phyloP scores from a whole-genome alignment of 2,329 filamentous ascomycete species.

The Exophiala aquamarina region DNA sequence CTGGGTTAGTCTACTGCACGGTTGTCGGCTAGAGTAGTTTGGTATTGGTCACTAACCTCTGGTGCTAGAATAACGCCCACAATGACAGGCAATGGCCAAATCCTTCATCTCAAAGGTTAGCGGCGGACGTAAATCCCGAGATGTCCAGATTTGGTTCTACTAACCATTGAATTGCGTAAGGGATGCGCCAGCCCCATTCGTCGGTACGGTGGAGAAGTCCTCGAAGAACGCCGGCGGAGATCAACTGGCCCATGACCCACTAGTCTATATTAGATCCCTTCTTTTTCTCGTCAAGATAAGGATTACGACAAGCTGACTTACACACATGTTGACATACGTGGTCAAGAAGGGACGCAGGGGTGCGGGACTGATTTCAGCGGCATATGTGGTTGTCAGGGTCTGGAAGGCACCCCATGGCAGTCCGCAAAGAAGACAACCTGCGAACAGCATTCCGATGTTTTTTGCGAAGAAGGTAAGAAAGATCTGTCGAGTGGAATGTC shows the following conservation, averaged over 20 bases:
- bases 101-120: slow-evolving; percentile 36
- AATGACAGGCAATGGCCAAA: slow-evolving; percentile 22
- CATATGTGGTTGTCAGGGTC: slow-evolving; percentile 57
- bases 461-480: slow-evolving; percentile 52
- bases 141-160: too few species aligned
- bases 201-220: slow-evolving; percentile 26
- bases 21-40: too few species aligned
- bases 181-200: slow-evolving; percentile 35
- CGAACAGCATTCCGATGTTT: slow-evolving; percentile 45
- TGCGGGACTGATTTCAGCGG: slow-evolving; percentile 62
- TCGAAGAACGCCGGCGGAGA: slow-evolving; percentile 33
- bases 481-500: slow-evolving; percentile 16
- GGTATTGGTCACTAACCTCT: slow-evolving; percentile 1
- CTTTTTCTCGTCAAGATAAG: slow-evolving; percentile 26
- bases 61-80: slow-evolving; percentile 20
- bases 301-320: slow-evolving; percentile 44
- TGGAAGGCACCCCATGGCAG: slow-evolving; percentile 27
- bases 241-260: slow-evolving; percentile 39
- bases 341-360: slow-evolving; percentile 31
- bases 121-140: slow-evolving; percentile 16
- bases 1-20: too few species aligned
- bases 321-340: slow-evolving; percentile 35
- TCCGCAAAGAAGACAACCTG: slow-evolving; percentile 50
- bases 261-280: too few species aligned
- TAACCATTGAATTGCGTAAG: slow-evolving; percentile 15